Base-by-base conservation (phyloP, 768 basidiomycete genomes). In the Trichaptum fuscoviolaceum region DNA sequence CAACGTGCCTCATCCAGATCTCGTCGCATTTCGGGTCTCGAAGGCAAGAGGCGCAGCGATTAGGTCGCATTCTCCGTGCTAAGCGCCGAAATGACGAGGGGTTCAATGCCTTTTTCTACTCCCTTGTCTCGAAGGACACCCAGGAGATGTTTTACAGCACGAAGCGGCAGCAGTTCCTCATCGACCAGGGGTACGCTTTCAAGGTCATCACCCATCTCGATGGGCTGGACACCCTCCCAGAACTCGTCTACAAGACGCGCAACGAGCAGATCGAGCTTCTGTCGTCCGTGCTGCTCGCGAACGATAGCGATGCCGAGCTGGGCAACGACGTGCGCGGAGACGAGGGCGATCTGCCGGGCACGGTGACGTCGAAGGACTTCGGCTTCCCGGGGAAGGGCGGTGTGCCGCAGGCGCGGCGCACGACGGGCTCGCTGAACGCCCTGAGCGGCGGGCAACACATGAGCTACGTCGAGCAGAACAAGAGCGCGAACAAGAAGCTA, bases 61-160 rank as follows among this genome's bases (percentile, higher is more conserved):
- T 99, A 65, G 96, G 95, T 93, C 95, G 97, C 60, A 99, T 99
- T 72, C 80, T 99, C 59, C 91, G 97, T 60, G 97, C 97, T 9
- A 99, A 99, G 77, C 86, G 97, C 67, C 85, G 97, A 69, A 99
- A 99, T 73, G 97, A 99, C 73, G 97, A 99, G 78, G 97, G 97
- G 0, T 99, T 99, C 81, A 99, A 99, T 69, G 97, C 97, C 25
- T 99, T 99, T 80, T 99, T 99, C 79, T 99, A 99, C 77, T 98
- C 97, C 35, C 87, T 99, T 7, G 97, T 99, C 35, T 98, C 96
- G 26, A 97, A 97, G 77, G 96, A 98, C 78, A 99, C 96, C 4
- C 95, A 97, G 73, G 97, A 99, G 79, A 99, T 99, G 95, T 99
- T 90, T 78, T 99, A 98, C 83, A 96, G 93, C 75, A 96, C 97